Base-by-base conservation (phyloP, 192 early-diverging fungal species). In the Irineochytrium annulatum region DNA sequence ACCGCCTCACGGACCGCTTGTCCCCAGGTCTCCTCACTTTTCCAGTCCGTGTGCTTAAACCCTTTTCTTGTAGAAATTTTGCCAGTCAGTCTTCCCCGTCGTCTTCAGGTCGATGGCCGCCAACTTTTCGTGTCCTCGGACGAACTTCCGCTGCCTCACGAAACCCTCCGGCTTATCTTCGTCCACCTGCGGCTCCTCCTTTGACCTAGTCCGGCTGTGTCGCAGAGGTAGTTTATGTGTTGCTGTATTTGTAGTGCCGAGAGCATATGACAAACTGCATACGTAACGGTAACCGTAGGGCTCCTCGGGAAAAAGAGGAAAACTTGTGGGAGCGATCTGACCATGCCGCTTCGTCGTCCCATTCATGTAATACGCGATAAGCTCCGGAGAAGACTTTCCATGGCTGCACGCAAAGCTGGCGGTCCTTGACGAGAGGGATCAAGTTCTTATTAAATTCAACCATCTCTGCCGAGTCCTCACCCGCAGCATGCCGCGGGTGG, bases 391-490 rank as follows among this genome's bases (percentile, higher is more conserved):
- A 3, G 46, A 49, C 5, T 49, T 49, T 28, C 4, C 62, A 57
- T 4, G 67, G 59, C 19, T 62, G 59, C 16, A 65, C 69, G 19
- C 46, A 45, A 28, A 77, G 68, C 0, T 67, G 70, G 2, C 62
- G 41, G 17, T 34, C 31, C 11, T 24, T 30, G 1, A 70, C 75
- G 32, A 72, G 30, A 5, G 28, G 16, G 1, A 54, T 29, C 3
- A 77, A 53, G 3, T 57, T 66, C 29, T 68, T 59, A 33, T 72
- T 43, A 37, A 69, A 77, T 17, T 69, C 41, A 45, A 77, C 67
- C 67, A 73, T 72, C 22, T 70, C 75, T 19, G 41, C 31, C 31
- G 70, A 72, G 58, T 67, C 60, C 13, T 70, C 75, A 11, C 70
- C 63, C 13, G 58, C 44, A 17, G 59, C 68, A 28, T 48, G 19